phyloP scores from a whole-genome alignment of 2,329 filamentous ascomycete genomes.

The Tolypocladium ovalisporum region DNA sequence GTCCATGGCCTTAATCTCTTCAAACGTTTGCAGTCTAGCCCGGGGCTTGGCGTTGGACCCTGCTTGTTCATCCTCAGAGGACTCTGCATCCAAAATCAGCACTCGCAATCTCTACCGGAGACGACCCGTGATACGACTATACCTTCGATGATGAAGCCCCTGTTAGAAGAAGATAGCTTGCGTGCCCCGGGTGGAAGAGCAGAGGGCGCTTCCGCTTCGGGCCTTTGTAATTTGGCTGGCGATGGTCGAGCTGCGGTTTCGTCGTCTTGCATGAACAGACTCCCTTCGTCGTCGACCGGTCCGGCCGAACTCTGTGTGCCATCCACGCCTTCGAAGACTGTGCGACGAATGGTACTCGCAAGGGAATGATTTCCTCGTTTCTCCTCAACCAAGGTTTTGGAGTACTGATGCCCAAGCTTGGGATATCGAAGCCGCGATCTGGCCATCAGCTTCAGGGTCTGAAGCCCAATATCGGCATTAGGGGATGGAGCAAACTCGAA shows the following conservation, averaged over 20 bases:
- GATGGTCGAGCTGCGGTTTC: not conserved
- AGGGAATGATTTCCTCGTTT: slow-evolving; percentile 44
- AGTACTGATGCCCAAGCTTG: slow-evolving; percentile 44
- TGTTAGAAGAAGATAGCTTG: not conserved
- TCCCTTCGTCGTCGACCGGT: not conserved
- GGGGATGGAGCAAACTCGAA: slow-evolving; percentile 35
- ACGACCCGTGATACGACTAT: not conserved
- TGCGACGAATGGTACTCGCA: slow-evolving; percentile 44
- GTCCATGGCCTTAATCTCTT: not conserved
- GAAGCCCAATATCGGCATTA: slow-evolving; percentile 21
- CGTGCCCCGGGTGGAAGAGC: not conserved
- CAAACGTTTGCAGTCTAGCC: not conserved
- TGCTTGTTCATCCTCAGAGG: not conserved
- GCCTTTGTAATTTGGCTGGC: not conserved
- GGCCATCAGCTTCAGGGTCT: slow-evolving; percentile 34
- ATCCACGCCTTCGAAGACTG: slow-evolving; percentile 29
- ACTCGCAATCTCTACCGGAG: too few relatives aligned
- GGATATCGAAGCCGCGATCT: slow-evolving; percentile 33
- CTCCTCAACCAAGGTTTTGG: slow-evolving; percentile 43
- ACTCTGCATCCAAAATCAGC: not conserved
- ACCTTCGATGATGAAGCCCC: not conserved
- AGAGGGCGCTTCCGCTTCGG: not conserved
- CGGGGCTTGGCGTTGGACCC: not conserved
- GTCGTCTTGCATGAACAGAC: slow-evolving; percentile 15
- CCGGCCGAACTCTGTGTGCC: not conserved